Percentiles rank a stretch among this genome's conserved stretches.
Evolutionary conservation across 352 stramenopile genomes (phyloP).

Genomic region (Globisporangium emineosum): DNA sequence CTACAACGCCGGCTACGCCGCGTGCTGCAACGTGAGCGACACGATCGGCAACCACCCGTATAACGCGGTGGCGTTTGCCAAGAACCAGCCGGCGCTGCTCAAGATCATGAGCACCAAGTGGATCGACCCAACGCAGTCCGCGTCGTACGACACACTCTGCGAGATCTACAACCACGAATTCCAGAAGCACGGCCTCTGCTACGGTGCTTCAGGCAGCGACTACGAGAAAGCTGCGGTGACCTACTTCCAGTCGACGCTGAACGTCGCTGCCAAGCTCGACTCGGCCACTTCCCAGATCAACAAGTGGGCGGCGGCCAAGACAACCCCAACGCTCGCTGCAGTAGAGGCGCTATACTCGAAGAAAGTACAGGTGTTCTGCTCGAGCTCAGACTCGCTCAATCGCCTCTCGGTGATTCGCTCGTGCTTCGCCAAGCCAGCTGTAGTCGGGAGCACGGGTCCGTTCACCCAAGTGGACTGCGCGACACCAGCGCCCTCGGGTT

Average conservation of each 20-base stretch:
- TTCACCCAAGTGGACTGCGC: slow-evolving; percentile 13
- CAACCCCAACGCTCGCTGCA: slow-evolving; percentile 26
- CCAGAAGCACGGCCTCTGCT: slow-evolving; percentile 6
- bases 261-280: slow-evolving; percentile 34
- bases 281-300: slow-evolving; percentile 50
- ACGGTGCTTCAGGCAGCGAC: slow-evolving; percentile 22
- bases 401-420: slow-evolving; percentile 65
- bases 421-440: slow-evolving; percentile 44
- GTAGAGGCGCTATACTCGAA: slow-evolving; percentile 56
- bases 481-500: not conserved
- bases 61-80: slow-evolving; percentile 36
- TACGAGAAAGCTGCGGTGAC: slow-evolving; percentile 43
- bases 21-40: slow-evolving; percentile 60
- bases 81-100: slow-evolving; percentile 59
- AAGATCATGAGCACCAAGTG: slow-evolving; percentile 62
- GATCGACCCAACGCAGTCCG: slow-evolving; percentile 54
- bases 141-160: slow-evolving; percentile 60
- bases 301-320: slow-evolving; percentile 31
- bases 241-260: slow-evolving; percentile 66
- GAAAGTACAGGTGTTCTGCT: slow-evolving; percentile 66
- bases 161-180: slow-evolving; percentile 16
- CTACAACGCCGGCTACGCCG: slow-evolving; percentile 67
- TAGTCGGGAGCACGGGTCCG: not conserved
- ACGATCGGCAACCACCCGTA: slow-evolving; percentile 52
- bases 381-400: slow-evolving; percentile 44